A percentile compares a stretch with the other conserved stretches of the same genome.
These are phyloP conservation scores for Colletotrichum viniferum DNA, from an alignment of 2,329 filamentous ascomycete species.

Conservation along the genomic window DNA sequence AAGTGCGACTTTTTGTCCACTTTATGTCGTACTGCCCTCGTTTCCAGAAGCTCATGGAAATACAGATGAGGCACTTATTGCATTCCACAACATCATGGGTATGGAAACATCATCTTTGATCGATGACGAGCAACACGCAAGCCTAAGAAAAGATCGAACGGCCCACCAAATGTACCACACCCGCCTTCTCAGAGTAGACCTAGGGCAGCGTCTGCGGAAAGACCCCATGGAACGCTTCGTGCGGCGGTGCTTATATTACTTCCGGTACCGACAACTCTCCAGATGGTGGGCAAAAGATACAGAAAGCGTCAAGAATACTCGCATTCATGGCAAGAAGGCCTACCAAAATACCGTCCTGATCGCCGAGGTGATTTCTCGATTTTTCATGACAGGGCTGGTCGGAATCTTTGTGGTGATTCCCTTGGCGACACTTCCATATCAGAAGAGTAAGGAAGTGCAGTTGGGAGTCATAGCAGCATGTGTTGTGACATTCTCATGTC, in stretches of 20 bases:
- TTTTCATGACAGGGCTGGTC: background rate
- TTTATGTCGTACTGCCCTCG: accelerated
- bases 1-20: background rate
- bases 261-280: background rate
- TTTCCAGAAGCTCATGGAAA: background rate
- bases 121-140: background rate
- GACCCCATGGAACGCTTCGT: background rate
- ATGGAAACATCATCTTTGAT: background rate
- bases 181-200: background rate
- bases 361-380: background rate
- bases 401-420: background rate
- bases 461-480: background rate
- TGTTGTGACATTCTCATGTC: background rate
- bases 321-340: background rate
- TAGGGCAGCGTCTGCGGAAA: background rate
- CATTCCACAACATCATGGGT: background rate
- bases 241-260: background rate
- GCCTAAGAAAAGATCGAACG: background rate
- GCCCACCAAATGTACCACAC: background rate
- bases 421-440: background rate
- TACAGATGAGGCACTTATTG: background rate
- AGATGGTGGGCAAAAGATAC: background rate
- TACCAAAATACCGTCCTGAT: background rate
- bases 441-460: background rate
- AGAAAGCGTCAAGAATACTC: background rate